These are phyloP conservation scores for Pseudotsuga menziesii DNA, from an alignment of 75 land plant genomes.

Conservation along the genomic window DNA sequence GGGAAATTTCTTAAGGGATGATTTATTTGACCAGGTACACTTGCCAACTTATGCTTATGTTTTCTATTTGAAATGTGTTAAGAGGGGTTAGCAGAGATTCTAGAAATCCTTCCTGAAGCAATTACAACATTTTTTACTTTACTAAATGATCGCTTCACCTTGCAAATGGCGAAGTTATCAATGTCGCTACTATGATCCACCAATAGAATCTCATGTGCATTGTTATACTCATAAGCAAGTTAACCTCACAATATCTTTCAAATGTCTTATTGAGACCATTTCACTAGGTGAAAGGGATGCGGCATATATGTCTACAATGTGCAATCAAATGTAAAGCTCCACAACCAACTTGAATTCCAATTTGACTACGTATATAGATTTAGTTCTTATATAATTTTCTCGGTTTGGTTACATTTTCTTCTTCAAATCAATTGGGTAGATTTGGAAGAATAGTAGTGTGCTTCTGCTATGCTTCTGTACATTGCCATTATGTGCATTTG, in stretches of 20 bases:
- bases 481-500: conserved; percentile 47
- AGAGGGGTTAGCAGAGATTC: not conserved
- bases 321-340: conserved; percentile 39
- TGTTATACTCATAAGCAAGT: conserved; percentile 77
- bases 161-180: conserved; percentile 30
- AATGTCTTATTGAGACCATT: conserved; percentile 21
- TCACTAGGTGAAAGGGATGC: conserved; percentile 87
- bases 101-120: not conserved
- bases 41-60: not conserved
- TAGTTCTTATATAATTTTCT: conserved; percentile 74
- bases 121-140: not conserved
- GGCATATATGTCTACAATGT: conserved; percentile 87
- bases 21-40: conserved; percentile 60
- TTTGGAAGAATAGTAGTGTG: conserved; percentile 77
- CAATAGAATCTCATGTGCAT: conserved; percentile 60
- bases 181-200: conserved; percentile 67
- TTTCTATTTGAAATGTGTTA: not conserved
- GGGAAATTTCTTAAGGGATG: conserved; percentile 68
- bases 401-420: conserved; percentile 61
- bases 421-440: conserved; percentile 33
- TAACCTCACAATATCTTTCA: conserved; percentile 67
- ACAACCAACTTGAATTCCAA: conserved; percentile 35
- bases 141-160: not conserved
- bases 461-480: conserved; percentile 66
- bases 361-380: conserved; percentile 53